phyloP scores from a whole-genome alignment of 2,329 filamentous ascomycete genomes.

The Dothideomycetes sp. region DNA sequence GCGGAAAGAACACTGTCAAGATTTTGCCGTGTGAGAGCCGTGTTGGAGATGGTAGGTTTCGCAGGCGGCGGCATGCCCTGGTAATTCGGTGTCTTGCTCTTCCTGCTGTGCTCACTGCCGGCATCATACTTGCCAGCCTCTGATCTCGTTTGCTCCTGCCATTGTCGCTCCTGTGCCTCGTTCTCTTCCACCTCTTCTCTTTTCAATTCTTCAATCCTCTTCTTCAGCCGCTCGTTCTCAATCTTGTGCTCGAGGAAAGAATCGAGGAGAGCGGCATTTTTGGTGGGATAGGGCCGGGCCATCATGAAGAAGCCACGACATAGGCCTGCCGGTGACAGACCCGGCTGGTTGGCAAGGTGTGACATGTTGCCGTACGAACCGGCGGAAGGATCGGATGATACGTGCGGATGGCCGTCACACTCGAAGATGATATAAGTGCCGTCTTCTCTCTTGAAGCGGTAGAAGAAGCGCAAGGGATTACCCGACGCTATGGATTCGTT shows the following conservation, averaged over 20 bases:
- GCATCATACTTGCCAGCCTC: constrained; percentile 42
- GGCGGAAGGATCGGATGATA: constrained; percentile 56
- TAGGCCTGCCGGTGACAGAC: constrained; percentile 45
- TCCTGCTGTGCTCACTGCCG: constrained; percentile 13
- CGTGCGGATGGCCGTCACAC: constrained; percentile 84
- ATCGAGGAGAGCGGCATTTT: constrained; percentile 75
- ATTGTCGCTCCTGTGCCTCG: constrained; percentile 55
- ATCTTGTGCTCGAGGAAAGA: constrained; percentile 96
- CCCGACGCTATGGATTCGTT: constrained; percentile 79
- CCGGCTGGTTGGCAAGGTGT: constrained; percentile 36
- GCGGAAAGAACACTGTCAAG: constrained; percentile 62
- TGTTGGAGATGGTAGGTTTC: constrained; percentile 52
- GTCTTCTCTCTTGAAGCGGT: constrained; percentile 69
- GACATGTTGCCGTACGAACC: constrained; percentile 23
- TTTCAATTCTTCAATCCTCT: constrained; percentile 75
- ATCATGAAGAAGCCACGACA: constrained; percentile 93
- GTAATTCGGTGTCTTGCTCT: constrained; percentile 28
- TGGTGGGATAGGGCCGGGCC: constrained; percentile 80
- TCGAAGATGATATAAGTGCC: constrained; percentile 73
- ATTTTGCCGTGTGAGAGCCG: constrained; percentile 67
- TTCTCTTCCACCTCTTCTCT: constrained; percentile 76
- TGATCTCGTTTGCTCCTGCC: constrained; percentile 33
- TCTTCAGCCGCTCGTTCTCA: constrained; percentile 79
- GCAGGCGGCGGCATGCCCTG: constrained; percentile 58
- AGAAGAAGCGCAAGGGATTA: constrained; percentile 74